Evolutionary conservation across 2,329 filamentous ascomycete genomes (phyloP).

Genomic region (Scopulariopsis brevicaulis): DNA sequence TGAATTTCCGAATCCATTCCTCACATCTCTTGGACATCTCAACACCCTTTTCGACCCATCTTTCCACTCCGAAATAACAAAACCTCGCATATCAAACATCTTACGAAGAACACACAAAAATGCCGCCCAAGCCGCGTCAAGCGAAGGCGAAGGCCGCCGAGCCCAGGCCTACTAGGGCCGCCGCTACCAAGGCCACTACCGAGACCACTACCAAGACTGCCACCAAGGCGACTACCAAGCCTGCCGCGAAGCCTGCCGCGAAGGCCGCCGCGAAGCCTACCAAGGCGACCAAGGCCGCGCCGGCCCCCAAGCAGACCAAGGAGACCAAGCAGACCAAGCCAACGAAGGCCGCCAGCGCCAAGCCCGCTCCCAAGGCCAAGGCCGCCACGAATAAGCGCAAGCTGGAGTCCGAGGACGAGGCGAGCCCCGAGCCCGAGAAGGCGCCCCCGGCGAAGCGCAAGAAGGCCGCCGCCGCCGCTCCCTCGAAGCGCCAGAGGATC

Average conservation of each 20-base stretch:
- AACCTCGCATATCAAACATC: not conserved
- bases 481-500: constrained; percentile 26
- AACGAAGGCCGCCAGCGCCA: not conserved
- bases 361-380: not conserved
- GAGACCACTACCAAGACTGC: constrained; percentile 22
- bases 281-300: not conserved
- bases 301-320: not conserved
- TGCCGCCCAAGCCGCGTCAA: not conserved
- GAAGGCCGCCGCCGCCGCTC: constrained; percentile 8
- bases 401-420: constrained; percentile 3
- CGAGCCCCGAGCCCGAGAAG: constrained; percentile 4
- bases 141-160: not conserved
- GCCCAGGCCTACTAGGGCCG: constrained; percentile 10
- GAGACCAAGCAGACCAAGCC: constrained; percentile 1
- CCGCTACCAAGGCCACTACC: not conserved
- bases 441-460: constrained; percentile 1
- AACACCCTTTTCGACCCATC: not conserved
- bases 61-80: not conserved
- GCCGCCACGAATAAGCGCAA: constrained; percentile 16
- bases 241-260: constrained; percentile 20
- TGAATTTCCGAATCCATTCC: not conserved
- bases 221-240: not conserved
- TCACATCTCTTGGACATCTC: not conserved
- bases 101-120: not conserved
- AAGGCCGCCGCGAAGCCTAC: not conserved